Evolutionary conservation across 257 asterid species (phyloP).

Genomic region (Ophiorrhiza pumila): DNA sequence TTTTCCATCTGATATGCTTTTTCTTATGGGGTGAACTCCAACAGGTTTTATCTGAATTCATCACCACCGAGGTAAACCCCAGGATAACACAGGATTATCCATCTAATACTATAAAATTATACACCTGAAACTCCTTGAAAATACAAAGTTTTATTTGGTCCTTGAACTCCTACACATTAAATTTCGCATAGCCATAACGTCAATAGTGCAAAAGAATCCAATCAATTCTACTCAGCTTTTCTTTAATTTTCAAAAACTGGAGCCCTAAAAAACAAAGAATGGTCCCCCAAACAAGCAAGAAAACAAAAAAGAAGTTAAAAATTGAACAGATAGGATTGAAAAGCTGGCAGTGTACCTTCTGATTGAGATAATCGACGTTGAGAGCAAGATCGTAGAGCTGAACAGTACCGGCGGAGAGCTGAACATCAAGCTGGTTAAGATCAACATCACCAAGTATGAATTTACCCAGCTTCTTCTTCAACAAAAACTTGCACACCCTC

Average conservation of each 20-base stretch:
- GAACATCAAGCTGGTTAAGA: constrained; percentile 95
- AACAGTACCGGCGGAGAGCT: constrained; percentile 93
- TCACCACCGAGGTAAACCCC: not conserved
- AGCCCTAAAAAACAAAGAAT: not conserved
- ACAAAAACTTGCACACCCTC: constrained; percentile 73
- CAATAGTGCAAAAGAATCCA: not conserved
- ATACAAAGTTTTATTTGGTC: not conserved
- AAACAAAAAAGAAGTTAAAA: not conserved
- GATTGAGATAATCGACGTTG: constrained; percentile 86
- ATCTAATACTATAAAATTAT: not conserved
- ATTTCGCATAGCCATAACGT: not conserved
- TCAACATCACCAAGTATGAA: constrained; percentile 92
- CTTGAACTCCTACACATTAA: not conserved
- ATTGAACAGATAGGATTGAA: not conserved
- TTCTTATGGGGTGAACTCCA: not conserved
- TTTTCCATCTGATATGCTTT: not conserved
- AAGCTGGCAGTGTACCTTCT: constrained; percentile 47
- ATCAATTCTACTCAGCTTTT: not conserved
- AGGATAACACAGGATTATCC: not conserved
- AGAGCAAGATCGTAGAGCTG: constrained; percentile 91
- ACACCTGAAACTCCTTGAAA: not conserved
- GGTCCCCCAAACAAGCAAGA: not conserved
- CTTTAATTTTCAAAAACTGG: too few relatives aligned
- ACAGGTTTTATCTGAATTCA: not conserved
- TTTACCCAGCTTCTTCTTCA: constrained; percentile 95